Percentiles rank a stretch among this genome's conserved stretches.
These are phyloP conservation scores for Hypoxylon fuscum DNA, from an alignment of 495 filamentous ascomycete genomes.

Conservation along the genomic window DNA sequence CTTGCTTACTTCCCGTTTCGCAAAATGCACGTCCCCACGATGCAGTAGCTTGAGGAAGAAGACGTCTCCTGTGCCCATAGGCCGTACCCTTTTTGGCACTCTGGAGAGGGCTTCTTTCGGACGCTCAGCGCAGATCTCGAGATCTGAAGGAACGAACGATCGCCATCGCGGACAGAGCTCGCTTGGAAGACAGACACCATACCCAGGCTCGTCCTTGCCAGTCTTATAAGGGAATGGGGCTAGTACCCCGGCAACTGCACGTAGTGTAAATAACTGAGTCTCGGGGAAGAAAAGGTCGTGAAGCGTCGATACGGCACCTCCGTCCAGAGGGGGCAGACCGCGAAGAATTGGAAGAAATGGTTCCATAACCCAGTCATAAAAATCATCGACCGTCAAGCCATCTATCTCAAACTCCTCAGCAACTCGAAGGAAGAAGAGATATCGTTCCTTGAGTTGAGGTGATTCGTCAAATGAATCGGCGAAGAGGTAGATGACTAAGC, in stretches of 20 bases:
- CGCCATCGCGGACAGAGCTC: conserved; percentile 1
- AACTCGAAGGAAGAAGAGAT: conserved; percentile 6
- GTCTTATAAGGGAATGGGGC: conserved; percentile 3
- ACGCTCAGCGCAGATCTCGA: conserved; percentile 1
- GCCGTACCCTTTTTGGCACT: not conserved
- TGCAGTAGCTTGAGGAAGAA: conserved; percentile 10
- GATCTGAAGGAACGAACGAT: not conserved
- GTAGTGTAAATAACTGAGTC: not conserved
- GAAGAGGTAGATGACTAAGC: not conserved
- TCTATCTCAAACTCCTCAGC: conserved; percentile 6
- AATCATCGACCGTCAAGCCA: conserved; percentile 2
- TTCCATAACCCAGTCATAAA: conserved; percentile 6
- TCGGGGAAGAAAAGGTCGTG: conserved; percentile 2
- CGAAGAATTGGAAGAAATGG: not conserved
- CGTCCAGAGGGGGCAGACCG: not conserved
- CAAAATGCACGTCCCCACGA: not conserved
- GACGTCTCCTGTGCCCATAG: not conserved
- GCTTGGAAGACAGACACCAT: not conserved
- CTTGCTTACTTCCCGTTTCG: not conserved
- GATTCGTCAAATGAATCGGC: not conserved
- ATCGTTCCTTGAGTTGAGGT: not conserved
- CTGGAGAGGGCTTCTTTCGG: not conserved
- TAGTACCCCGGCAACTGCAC: not conserved
- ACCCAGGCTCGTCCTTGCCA: not conserved
- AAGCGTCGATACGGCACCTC: not conserved